phyloP scores from a whole-genome alignment of 352 stramenopile genomes.

The Aphanomyces invadans region DNA sequence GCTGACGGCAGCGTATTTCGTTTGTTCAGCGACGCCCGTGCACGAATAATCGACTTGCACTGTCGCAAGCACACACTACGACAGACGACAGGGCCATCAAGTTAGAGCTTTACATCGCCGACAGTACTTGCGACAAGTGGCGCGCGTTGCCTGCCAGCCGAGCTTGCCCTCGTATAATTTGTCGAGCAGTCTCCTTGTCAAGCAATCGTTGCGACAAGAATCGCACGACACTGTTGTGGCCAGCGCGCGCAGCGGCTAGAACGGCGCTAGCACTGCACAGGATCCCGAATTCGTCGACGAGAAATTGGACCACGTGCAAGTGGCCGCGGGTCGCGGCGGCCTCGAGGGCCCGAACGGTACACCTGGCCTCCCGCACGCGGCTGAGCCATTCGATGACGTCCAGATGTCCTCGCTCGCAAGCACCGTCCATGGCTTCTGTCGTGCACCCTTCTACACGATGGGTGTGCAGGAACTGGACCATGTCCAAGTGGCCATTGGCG shows the following conservation, averaged over 20 bases:
- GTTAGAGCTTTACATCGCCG: conserved; percentile 7
- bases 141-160: background rate
- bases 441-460: conserved; percentile 5
- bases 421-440: conserved; percentile 6
- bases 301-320: background rate
- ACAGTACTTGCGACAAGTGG: background rate
- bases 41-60: too few species aligned
- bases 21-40: too few species aligned
- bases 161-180: background rate
- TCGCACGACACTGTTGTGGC: conserved; percentile 1
- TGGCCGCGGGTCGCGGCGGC: background rate
- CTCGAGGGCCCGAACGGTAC: background rate
- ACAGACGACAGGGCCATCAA: too few species aligned
- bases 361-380: background rate
- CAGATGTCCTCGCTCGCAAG: background rate
- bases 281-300: background rate
- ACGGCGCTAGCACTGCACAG: background rate
- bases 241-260: background rate
- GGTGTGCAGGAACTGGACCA: conserved; percentile 19
- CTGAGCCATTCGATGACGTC: conserved; percentile 10
- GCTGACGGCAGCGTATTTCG: too few species aligned
- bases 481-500: conserved; percentile 8
- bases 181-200: background rate
- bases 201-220: background rate
- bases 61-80: background rate